phyloP scores from a whole-genome alignment of 176 grass and related monocot species.

The Carex littledalei region DNA sequence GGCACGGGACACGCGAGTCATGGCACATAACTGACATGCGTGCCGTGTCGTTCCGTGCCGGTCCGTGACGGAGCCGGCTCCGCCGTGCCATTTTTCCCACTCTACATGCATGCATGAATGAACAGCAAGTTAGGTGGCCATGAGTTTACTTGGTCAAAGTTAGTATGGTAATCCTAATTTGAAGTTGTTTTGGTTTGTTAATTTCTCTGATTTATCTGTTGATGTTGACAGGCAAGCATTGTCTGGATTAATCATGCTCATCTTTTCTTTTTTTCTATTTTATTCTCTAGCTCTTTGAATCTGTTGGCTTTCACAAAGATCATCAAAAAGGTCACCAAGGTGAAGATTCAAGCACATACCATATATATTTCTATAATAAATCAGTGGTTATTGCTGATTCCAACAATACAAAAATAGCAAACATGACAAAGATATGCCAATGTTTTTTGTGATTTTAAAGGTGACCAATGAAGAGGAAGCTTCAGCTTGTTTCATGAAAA shows the following conservation, averaged over 20 bases:
- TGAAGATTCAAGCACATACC: conserved; percentile 25
- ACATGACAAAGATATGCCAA: not conserved
- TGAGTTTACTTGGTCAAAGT: not conserved
- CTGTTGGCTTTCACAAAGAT: conserved; percentile 94
- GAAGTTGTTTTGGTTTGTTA: not conserved
- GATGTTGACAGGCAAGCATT: conserved; percentile 7
- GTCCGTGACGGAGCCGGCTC: too few species aligned
- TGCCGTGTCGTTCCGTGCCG: too few species aligned
- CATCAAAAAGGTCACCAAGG: conserved; percentile 93
- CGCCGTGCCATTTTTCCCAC: too few species aligned
- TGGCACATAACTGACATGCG: too few species aligned
- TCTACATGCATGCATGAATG: not conserved
- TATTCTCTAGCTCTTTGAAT: conserved; percentile 59
- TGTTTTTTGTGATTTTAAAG: conserved; percentile 23
- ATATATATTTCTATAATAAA: not conserved
- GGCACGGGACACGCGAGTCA: too few species aligned
- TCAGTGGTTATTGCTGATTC: not conserved
- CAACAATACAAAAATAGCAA: not conserved
- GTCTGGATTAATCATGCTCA: not conserved
- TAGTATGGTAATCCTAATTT: not conserved
- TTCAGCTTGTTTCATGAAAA: conserved; percentile 45
- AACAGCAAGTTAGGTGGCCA: not conserved
- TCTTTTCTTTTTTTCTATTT: not conserved
- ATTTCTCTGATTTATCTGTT: not conserved
- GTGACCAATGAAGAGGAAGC: conserved; percentile 61